These are phyloP conservation scores for Ophidiomyces ophidiicola DNA, from an alignment of 2,329 filamentous ascomycete genomes.

Conservation along the genomic window DNA sequence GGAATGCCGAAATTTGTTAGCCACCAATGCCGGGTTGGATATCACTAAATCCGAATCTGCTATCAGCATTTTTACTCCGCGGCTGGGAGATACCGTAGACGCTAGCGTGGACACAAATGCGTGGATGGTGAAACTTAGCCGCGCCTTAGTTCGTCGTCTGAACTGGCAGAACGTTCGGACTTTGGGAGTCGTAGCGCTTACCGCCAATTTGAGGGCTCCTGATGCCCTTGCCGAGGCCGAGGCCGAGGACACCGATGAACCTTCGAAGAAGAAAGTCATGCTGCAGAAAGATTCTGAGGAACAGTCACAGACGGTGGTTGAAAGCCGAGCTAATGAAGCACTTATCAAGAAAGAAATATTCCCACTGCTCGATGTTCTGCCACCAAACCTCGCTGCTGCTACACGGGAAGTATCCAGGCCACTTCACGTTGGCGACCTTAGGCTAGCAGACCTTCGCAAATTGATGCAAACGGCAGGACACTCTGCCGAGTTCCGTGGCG, in stretches of 20 bases:
- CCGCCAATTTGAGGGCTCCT: constrained; percentile 53
- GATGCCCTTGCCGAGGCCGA: constrained; percentile 23
- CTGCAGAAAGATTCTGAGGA: constrained; percentile 37
- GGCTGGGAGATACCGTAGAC: constrained; percentile 61
- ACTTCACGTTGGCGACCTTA: constrained; percentile 84
- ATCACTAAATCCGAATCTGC: constrained; percentile 7
- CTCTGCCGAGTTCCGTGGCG: constrained; percentile 81
- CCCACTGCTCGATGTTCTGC: constrained; percentile 49
- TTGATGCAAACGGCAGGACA: constrained; percentile 73
- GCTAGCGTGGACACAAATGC: constrained; percentile 96
- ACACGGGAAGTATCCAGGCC: constrained; percentile 69
- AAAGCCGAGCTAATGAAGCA: constrained; percentile 16
- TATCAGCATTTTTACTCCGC: constrained; percentile 70
- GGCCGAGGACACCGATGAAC: constrained; percentile 19
- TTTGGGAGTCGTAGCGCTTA: constrained; percentile 83
- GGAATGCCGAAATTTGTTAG: constrained; percentile 61
- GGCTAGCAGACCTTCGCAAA: constrained; percentile 74
- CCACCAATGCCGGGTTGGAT: constrained; percentile 28
- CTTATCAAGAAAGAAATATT: constrained; percentile 24
- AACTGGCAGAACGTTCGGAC: constrained; percentile 92
- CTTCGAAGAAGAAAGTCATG: constrained; percentile 43
- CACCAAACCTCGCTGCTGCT: constrained; percentile 53
- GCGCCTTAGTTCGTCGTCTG: constrained; percentile 69
- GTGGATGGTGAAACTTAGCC: constrained; percentile 86
- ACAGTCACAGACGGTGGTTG: constrained; percentile 18